These are phyloP conservation scores for Nicotiana attenuata DNA, from an alignment of 257 asterid species.

Conservation along the genomic window DNA sequence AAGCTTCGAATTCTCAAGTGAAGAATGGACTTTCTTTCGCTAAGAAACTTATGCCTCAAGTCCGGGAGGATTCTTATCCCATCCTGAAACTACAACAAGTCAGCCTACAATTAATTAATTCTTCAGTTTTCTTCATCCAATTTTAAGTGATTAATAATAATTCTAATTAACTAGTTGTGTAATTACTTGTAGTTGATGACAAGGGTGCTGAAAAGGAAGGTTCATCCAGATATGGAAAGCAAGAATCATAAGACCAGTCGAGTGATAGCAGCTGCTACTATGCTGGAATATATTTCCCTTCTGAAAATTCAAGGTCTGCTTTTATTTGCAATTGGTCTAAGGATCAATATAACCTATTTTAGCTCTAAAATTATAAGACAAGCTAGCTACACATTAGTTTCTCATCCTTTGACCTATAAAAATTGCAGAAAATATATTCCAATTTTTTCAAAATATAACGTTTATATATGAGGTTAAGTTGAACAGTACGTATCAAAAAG, in stretches of 20 bases:
- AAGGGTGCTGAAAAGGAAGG: constrained; percentile 58
- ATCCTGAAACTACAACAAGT: constrained; percentile 47
- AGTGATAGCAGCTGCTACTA: not conserved
- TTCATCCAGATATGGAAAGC: constrained; percentile 49
- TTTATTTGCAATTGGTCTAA: no score
- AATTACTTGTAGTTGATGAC: constrained; percentile 38
- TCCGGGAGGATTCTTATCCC: constrained; percentile 38
- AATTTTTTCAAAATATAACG: no score
- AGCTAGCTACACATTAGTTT: no score
- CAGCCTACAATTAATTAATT: not conserved
- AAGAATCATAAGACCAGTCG: constrained; percentile 12
- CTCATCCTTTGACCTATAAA: no score
- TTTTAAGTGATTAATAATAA: not conserved
- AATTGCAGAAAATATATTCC: no score
- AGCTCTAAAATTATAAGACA: no score
- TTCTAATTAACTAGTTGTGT: not conserved
- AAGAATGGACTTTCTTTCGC: constrained; percentile 20
- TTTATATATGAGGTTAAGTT: no score
- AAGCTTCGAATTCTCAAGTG: not conserved
- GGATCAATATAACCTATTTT: no score
- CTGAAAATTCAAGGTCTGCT: constrained; percentile 34
- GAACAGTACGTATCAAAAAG: no score
- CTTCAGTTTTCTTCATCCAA: not conserved
- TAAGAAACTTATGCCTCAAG: constrained; percentile 26
- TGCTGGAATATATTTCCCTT: constrained; percentile 11